These are phyloP conservation scores for Fusarium chlamydosporum DNA, from an alignment of 2,329 filamentous ascomycete species.

Conservation along the genomic window DNA sequence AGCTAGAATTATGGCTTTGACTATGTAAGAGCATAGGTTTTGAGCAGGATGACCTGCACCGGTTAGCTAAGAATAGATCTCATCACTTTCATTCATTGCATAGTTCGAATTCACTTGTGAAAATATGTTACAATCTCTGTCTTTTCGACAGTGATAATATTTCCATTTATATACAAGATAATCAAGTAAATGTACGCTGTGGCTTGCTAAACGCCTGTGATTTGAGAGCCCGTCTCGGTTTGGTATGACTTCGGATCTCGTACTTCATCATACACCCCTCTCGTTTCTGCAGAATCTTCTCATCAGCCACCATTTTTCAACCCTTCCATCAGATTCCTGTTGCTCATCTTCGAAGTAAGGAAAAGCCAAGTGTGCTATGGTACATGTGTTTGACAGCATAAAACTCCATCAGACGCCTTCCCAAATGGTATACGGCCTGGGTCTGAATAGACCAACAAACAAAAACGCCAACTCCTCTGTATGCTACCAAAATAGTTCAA, in stretches of 20 bases:
- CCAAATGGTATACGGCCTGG: constrained; percentile 38
- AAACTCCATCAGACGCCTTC: constrained; percentile 43
- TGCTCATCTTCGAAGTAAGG: constrained; percentile 26
- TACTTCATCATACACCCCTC: constrained; percentile 21
- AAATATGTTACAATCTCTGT: background rate
- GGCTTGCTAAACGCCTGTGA: constrained; percentile 41
- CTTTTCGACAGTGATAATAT: background rate
- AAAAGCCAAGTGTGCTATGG: constrained; percentile 41
- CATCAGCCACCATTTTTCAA: constrained; percentile 18
- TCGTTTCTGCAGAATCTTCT: constrained; percentile 11
- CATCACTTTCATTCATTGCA: constrained; percentile 24
- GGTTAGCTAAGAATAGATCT: constrained; percentile 27
- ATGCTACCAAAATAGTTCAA: constrained; percentile 39
- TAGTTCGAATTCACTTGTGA: background rate
- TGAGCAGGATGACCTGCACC: constrained; percentile 4
- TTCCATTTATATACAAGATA: constrained; percentile 7
- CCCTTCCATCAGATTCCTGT: constrained; percentile 21
- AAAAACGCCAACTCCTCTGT: constrained; percentile 44
- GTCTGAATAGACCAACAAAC: constrained; percentile 13
- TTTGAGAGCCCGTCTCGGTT: constrained; percentile 33
- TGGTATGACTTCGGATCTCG: constrained; percentile 27
- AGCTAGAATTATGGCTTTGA: constrained; percentile 3
- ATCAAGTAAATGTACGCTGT: constrained; percentile 43
- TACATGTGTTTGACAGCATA: constrained; percentile 38
- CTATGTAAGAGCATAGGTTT: constrained; percentile 1